phyloP scores from a whole-genome alignment of 176 grass and related monocot genomes.

The Carex cristatella region DNA sequence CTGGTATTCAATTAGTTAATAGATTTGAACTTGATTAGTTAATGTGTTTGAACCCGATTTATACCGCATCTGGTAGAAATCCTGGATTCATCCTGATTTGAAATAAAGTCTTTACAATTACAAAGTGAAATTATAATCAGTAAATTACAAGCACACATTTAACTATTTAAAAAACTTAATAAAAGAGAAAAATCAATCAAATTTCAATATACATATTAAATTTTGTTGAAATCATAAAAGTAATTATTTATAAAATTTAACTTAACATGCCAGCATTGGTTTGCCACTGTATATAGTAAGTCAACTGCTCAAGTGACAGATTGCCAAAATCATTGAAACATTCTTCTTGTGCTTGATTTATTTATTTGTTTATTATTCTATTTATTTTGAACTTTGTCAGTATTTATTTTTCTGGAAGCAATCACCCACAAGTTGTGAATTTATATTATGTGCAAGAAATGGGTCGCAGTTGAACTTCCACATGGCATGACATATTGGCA shows the following conservation, averaged over 20 bases:
- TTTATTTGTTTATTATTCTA: not conserved
- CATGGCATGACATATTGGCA: not conserved
- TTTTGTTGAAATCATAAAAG: too few species aligned
- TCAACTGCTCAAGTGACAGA: not conserved
- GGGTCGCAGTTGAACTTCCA: constrained; percentile 17
- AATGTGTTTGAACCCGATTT: too few species aligned
- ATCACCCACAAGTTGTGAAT: not conserved
- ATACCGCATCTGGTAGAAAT: too few species aligned
- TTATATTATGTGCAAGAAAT: not conserved
- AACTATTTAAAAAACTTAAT: too few species aligned
- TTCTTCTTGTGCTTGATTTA: not conserved
- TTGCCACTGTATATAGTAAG: not conserved
- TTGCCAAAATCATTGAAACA: not conserved
- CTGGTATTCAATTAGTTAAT: too few species aligned
- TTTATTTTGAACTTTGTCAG: not conserved
- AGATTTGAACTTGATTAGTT: too few species aligned
- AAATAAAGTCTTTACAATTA: too few species aligned
- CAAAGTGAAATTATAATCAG: too few species aligned
- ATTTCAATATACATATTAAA: too few species aligned
- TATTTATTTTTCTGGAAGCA: not conserved
- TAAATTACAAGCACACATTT: too few species aligned
- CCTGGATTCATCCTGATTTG: too few species aligned
- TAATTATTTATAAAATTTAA: not conserved
- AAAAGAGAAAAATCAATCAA: too few species aligned
- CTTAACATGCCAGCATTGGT: not conserved